Percentiles rank a stretch among this genome's conserved stretches.
Conservation (phyloP, 202 grass and related monocot genomes). For the Hordeum pubiflorum region DNA sequence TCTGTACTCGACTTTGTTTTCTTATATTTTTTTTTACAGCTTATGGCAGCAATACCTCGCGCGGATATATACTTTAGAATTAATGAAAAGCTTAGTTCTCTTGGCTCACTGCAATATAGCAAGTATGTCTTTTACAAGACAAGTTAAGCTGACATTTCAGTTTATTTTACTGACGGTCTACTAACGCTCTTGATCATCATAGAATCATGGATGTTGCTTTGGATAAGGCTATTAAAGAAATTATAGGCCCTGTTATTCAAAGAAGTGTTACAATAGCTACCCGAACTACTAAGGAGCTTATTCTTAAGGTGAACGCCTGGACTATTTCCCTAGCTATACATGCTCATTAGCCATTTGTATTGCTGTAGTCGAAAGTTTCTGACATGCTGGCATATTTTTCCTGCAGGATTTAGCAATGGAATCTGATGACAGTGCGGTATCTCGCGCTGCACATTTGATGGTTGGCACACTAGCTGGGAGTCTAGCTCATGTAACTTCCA, state of each 20-base stretch:
- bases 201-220: constrained; percentile 92
- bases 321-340: neutral
- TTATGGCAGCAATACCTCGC: constrained; percentile 78
- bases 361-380: neutral
- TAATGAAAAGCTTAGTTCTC: constrained; percentile 82
- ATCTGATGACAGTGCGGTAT: constrained; percentile 66
- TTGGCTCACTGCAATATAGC: constrained; percentile 74
- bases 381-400: constrained; percentile 10
- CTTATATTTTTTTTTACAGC: constrained; percentile 41
- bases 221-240: constrained; percentile 92
- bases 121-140: constrained; percentile 44
- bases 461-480: constrained; percentile 94
- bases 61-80: constrained; percentile 86
- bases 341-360: neutral
- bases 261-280: constrained; percentile 96
- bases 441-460: constrained; percentile 85
- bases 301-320: constrained; percentile 67
- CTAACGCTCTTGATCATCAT: constrained; percentile 11
- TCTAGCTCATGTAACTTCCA: constrained; percentile 97
- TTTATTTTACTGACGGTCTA: constrained; percentile 18
- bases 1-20: constrained; percentile 8
- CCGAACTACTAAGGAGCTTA: constrained; percentile 96
- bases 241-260: constrained; percentile 90
- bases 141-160: neutral
- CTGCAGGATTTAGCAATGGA: constrained; percentile 88